Evolutionary conservation across 192 early-diverging fungal species (phyloP).

Genomic region (Coemansia sp.): DNA sequence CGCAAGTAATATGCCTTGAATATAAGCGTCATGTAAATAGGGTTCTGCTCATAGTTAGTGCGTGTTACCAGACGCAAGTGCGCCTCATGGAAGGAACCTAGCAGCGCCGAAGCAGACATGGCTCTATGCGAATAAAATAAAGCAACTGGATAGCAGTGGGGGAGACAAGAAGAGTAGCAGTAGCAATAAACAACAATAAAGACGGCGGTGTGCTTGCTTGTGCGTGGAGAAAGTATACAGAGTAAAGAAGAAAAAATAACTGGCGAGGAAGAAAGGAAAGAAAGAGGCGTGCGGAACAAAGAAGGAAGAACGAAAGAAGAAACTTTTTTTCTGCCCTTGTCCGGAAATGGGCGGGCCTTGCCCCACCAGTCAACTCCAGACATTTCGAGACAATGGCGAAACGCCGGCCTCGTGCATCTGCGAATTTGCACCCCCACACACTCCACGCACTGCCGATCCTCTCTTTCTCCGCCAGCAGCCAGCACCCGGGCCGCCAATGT

Average conservation of each 20-base stretch:
- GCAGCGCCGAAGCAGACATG: constrained; percentile 22
- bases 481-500: not conserved
- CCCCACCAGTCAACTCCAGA: not conserved
- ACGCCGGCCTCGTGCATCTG: not conserved
- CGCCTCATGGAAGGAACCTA: constrained; percentile 30
- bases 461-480: not conserved
- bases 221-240: not conserved
- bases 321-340: not conserved
- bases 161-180: not conserved
- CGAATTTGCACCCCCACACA: not conserved
- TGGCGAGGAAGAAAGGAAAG: constrained; percentile 17
- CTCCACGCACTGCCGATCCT: not conserved
- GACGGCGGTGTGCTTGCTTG: not conserved
- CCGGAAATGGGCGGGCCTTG: not conserved
- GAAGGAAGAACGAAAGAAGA: constrained; percentile 8
- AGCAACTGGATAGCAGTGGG: not conserved
- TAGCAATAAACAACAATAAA: not conserved
- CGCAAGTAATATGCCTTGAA: constrained; percentile 45
- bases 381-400: not conserved
- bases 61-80: constrained; percentile 32
- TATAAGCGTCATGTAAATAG: constrained; percentile 43
- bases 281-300: constrained; percentile 11
- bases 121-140: not conserved
- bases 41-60: not conserved
- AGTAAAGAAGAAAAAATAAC: constrained; percentile 9